Percentiles rank a stretch among this genome's conserved stretches.
Evolutionary conservation across 2,329 filamentous ascomycete species (phyloP).

Genomic region (Epichloe hybrida): DNA sequence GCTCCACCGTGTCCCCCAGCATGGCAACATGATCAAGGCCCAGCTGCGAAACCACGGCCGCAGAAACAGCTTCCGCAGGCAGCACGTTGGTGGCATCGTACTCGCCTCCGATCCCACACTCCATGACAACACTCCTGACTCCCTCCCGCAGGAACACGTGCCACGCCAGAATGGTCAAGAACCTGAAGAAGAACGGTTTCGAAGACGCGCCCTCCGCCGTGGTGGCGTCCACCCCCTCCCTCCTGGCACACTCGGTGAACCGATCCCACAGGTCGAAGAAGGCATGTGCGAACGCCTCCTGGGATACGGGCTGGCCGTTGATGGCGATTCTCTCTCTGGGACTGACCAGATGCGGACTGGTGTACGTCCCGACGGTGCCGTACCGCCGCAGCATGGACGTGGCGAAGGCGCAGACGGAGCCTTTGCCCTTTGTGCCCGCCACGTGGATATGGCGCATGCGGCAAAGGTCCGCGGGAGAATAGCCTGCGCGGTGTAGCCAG

Average conservation of each 20-base stretch:
- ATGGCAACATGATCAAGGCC: conserved; percentile 77
- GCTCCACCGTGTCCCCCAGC: conserved; percentile 63
- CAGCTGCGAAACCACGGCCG: conserved; percentile 62
- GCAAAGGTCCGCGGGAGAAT: conserved; percentile 38
- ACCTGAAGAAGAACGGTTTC: conserved; percentile 89
- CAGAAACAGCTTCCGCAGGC: conserved; percentile 45
- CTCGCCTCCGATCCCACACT: conserved; percentile 90
- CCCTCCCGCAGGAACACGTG: conserved; percentile 68
- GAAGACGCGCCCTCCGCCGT: conserved; percentile 40
- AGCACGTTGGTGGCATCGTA: conserved; percentile 88
- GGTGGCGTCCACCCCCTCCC: conserved; percentile 20
- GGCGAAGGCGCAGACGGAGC: conserved; percentile 73
- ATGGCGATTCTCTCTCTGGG: conserved; percentile 75
- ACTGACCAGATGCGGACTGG: conserved; percentile 71
- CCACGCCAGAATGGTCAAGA: conserved; percentile 76
- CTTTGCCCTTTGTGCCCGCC: conserved; percentile 89
- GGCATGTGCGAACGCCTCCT: conserved; percentile 56
- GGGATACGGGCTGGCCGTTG: conserved; percentile 55
- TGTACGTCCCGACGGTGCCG: conserved; percentile 57
- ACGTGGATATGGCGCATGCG: conserved; percentile 56
- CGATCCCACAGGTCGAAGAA: conserved; percentile 78
- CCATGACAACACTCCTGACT: conserved; percentile 67
- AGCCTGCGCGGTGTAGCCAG: conserved; percentile 64
- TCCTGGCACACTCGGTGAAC: conserved; percentile 26
- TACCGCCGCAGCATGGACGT: conserved; percentile 56